Evolutionary conservation across 225 moss, liverwort and hornwort genomes (phyloP).

Genomic region (Physcomitrium patens): DNA sequence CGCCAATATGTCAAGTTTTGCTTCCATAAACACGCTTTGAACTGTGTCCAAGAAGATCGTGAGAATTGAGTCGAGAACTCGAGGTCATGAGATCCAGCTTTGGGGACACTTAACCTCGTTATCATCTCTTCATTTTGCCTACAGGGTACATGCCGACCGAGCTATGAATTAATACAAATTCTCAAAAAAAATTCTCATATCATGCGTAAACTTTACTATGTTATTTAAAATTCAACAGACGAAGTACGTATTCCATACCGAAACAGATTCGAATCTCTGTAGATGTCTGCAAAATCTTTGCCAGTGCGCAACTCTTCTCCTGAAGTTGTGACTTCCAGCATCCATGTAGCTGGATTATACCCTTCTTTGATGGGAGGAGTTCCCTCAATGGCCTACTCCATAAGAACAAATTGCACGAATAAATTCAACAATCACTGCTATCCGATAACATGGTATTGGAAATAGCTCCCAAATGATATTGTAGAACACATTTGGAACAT

Average conservation of each 20-base stretch:
- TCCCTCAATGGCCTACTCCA: background rate
- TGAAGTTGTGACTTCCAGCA: constrained; percentile 14
- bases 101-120: background rate
- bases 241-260: background rate
- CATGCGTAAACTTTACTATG: too few species aligned
- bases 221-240: background rate
- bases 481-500: too few species aligned
- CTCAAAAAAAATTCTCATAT: too few species aligned
- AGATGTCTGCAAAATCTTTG: constrained; percentile 3
- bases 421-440: too few species aligned
- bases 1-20: background rate
- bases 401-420: too few species aligned
- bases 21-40: background rate
- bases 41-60: background rate
- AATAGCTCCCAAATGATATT: too few species aligned
- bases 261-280: background rate
- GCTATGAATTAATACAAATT: too few species aligned
- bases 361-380: background rate
- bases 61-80: background rate
- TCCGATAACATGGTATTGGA: too few species aligned
- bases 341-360: constrained; percentile 19
- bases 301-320: background rate
- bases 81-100: background rate
- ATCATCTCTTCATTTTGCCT: background rate
- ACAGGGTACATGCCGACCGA: background rate